Base-by-base conservation (phyloP, 192 early-diverging fungal genomes). In the Backusella circina region DNA sequence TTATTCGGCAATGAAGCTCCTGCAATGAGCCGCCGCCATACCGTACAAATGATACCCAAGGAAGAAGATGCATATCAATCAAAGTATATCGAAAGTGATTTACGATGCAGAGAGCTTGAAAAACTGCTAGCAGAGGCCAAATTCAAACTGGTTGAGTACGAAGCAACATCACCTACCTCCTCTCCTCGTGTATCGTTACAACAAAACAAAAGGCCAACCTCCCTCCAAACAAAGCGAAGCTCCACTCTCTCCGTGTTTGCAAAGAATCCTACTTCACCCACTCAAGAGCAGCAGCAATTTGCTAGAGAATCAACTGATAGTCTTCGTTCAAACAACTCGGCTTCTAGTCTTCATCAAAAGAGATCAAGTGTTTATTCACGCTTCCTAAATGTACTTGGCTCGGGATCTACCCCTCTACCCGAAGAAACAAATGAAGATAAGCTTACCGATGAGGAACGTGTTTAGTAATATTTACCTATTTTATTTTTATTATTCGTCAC, bases 41-140 rank as follows among this genome's bases (percentile, higher is more conserved):
- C 80, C 32, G 65, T 81, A 8, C 76, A 81, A 30, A 41, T 74
- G 37, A 44, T 37, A 28, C 35, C 37, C 44, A 67, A 71, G 28
- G 36, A 38, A 9, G 51, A 73, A 18, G 39, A 36, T 16, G 71
- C 30, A 51, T 82, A 82, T 71, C 81, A 82, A 67, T 30, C 64
- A 10, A 82, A 79, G 32, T 82, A 76, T 35, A 70, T 79, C 23
- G 81, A 82, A 23, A 72, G 71, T 31, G 81, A 82, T 47, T 37
- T 79, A 9, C 78, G 82, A 28, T 83, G 82, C 64, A 75, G 82
- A 13, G 82, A 83, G 12, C 61, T 83, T 21, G 82, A 83, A 32
- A 79, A 80, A 71, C n/a, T 83, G 13, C 50, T 83, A 37, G 82
- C 82, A 8, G 82, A 83, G 50, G 65, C 82, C 15, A 83, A 83